A percentile compares a stretch with the other conserved stretches of the same genome.
Evolutionary conservation across 192 early-diverging fungal genomes (phyloP).

Genomic region (Coemansia asiatica): DNA sequence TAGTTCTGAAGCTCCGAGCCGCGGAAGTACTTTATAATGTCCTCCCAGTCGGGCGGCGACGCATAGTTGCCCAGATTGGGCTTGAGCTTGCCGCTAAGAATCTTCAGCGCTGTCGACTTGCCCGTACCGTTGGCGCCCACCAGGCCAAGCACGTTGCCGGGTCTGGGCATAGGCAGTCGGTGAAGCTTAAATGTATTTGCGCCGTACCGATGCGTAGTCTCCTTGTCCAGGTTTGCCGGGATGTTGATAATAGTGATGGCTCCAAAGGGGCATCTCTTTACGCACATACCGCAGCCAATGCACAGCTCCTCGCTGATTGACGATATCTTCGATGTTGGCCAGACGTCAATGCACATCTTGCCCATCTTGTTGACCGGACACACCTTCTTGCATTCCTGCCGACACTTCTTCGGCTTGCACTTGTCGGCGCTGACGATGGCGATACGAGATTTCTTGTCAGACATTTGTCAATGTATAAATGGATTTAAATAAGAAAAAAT

Average conservation of each 20-base stretch:
- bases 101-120: conserved; percentile 93
- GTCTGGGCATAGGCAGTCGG: conserved; percentile 89
- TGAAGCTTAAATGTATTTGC: conserved; percentile 99
- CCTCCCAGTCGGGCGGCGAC: conserved; percentile 91
- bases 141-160: conserved; percentile 94
- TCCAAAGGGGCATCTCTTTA: conserved; percentile 96
- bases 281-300: conserved; percentile 98
- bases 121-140: conserved; percentile 98
- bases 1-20: conserved; percentile 98
- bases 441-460: conserved; percentile 86
- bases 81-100: conserved; percentile 90
- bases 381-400: conserved; percentile 95
- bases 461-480: conserved; percentile 57
- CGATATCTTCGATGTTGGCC: conserved; percentile 81
- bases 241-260: conserved; percentile 97
- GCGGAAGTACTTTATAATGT: conserved; percentile 94
- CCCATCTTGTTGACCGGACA: conserved; percentile 98
- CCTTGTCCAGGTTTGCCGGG: conserved; percentile 90
- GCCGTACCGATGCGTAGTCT: conserved; percentile 94
- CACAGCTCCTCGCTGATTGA: conserved; percentile 94
- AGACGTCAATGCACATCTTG: conserved; percentile 94
- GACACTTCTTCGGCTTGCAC: conserved; percentile 98
- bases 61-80: conserved; percentile 90
- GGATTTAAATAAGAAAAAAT: neutral
- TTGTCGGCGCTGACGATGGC: conserved; percentile 93